Evolutionary conservation across 768 basidiomycete genomes (phyloP), one percentile per base, ranked within the genome.

Genomic region (Kwoniella bestiolae): DNA sequence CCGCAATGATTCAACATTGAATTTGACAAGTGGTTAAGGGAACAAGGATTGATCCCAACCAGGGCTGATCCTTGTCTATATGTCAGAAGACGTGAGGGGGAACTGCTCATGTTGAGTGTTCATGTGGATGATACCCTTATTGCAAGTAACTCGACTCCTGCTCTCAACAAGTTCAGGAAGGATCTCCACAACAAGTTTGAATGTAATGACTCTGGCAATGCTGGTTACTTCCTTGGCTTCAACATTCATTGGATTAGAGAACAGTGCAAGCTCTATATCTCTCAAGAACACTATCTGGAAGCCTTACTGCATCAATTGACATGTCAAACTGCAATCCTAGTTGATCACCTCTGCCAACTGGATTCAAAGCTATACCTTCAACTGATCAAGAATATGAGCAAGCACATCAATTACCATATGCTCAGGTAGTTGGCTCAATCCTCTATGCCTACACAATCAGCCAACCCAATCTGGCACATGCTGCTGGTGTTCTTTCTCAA

Each of bases 201-300:
- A 47, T 55, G 65, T 31, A 61, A 44, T 14, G 46, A 67, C 45
- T 55, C 45, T 26, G 52, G 65, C 23, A 47, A 41, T 51, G 65
- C 53, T 16, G 35, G 34, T 12, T 49, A 60, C 60, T 56, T 76
- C 3, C 74, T 80, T 18, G 53, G 81, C 9, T 72, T 68, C n/a
- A 82, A 79, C 23, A 67, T 77, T 28, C 82, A 81, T 6, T 29
- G 69, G 12, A 56, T 62, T 26, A 29, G 60, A 7, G 26, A 49
- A 23, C 34, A 57, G 16, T 18, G 60, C 5, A 62, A 32, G 47
- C 41, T 69, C 35, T 47, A 52, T 31, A 58, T 67, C 35, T 63
- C 60, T 23, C 69, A 70, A 31, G 56, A 56, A 32, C 34, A 49
- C 41, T 50, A 57, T 34, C 32, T 65, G 21, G 47, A 58, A 5